Conservation (phyloP, 148 eudicot genomes). For the Tetragonia tetragonoides region DNA sequence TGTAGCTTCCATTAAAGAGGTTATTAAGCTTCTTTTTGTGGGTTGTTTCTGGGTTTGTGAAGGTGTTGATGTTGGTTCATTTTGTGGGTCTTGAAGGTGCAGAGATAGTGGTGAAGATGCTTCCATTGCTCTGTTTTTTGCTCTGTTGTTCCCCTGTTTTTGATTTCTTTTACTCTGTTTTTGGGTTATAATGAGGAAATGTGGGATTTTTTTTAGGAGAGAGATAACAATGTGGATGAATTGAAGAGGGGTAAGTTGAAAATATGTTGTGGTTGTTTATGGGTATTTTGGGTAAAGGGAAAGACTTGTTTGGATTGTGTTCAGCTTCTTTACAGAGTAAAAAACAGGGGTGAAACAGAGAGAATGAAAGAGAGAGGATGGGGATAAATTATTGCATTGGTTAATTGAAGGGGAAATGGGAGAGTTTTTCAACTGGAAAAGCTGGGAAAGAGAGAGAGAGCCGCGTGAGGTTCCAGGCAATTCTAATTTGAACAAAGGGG, state of each 20-base stretch:
- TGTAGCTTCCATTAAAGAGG: conserved; percentile 60
- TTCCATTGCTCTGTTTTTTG: conserved; percentile 29
- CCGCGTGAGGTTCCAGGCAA: conserved; percentile 22
- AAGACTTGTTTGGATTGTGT: background rate
- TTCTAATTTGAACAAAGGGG: conserved; percentile 17
- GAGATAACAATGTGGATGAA: conserved; percentile 6
- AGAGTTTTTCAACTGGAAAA: conserved; percentile 21
- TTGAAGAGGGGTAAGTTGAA: background rate
- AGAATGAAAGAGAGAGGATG: conserved; percentile 1
- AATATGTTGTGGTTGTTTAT: background rate
- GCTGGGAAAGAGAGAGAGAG: conserved; percentile 16
- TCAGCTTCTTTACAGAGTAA: background rate
- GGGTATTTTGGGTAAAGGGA: background rate
- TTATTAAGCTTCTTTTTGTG: conserved; percentile 41
- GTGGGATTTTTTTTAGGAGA: background rate
- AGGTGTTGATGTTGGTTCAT: conserved; percentile 26
- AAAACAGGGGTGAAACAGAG: conserved; percentile 22
- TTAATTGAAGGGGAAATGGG: background rate
- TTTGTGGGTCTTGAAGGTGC: conserved; percentile 22
- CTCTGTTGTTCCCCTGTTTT: conserved; percentile 1
- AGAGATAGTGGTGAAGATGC: conserved; percentile 41
- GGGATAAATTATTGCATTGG: conserved; percentile 4
- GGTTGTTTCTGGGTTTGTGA: conserved; percentile 34
- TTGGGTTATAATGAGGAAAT: background rate
- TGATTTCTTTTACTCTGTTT: background rate